Evolutionary conservation across 2,329 filamentous ascomycete genomes (phyloP), one percentile per base, ranked within the genome.

Genomic region (Metarhizium robertsii): DNA sequence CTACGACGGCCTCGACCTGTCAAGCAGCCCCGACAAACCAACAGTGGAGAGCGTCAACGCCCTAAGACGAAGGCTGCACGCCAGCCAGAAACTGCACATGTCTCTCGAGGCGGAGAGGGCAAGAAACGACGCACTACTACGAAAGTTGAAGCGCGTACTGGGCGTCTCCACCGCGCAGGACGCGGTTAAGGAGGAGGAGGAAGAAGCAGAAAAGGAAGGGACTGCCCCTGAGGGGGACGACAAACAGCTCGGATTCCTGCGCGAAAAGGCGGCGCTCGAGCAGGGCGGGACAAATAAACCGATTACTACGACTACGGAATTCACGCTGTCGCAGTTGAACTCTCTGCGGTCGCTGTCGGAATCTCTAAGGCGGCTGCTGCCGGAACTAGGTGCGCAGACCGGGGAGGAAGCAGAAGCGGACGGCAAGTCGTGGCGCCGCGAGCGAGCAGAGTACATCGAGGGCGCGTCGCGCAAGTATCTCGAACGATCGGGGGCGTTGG

Each of bases 401-500:
- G 51, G 2, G 10, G 59, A 61, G 1, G 65, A 70, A 3, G 66
- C 68, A 32, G 69, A 69, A 3, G 66, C 67, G 34, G 56, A 64
- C 63, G 50, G 69, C 76, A 42, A 48, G 45, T 79, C 79, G 49
- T 88, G 84, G 74, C 79, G 85, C 43, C 80, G 84, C 53, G 85
- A 94, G 67, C 78, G 92, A 58, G 78, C 86, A 55, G 81, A 87
- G 61, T 97, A 97, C 67, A 85, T 97, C 51, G 92, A 96, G 71
- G 80, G 80, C 54, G 85, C 91, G 64, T 88, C 89, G 52, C 77
- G 83, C 61, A 79, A 87, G 57, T 88, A 95, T 67, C 74, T 96
- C 45, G 89, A 95, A 72, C 78, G 73, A 32, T 75, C 83, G 48
- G 75, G 84, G 49, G 87, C 87, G 0, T 72, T 92, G 55, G 86